phyloP scores from a whole-genome alignment of 1,139 yeast species.

The Geotrichum siamense region DNA sequence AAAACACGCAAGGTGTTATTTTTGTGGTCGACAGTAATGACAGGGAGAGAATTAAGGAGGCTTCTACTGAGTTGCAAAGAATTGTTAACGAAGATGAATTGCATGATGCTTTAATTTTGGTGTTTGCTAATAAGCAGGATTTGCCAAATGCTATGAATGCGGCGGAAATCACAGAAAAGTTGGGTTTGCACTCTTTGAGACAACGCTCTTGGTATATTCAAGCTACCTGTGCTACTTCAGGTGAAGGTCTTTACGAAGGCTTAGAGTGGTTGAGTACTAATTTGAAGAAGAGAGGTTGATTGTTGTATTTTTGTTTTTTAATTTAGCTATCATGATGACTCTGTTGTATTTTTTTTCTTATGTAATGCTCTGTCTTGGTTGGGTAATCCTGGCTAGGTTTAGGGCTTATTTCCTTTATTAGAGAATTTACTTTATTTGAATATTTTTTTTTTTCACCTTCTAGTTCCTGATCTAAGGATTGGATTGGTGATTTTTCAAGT shows the following conservation, averaged over 20 bases:
- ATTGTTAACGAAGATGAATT: constrained; percentile 92
- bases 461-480: neutral
- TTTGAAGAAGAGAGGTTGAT: constrained; percentile 49
- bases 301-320: neutral
- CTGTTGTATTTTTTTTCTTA: constrained; percentile 1
- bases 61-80: constrained; percentile 89
- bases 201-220: constrained; percentile 95
- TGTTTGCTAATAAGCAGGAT: constrained; percentile 78
- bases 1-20: constrained; percentile 89
- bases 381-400: constrained; percentile 2
- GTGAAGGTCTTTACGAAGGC: constrained; percentile 93
- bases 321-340: neutral
- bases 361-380: neutral
- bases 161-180: constrained; percentile 87
- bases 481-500: too few species aligned
- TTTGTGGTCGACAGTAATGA: constrained; percentile 91
- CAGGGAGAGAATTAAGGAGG: constrained; percentile 89
- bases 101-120: constrained; percentile 75
- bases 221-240: constrained; percentile 90
- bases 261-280: constrained; percentile 55
- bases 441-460: neutral
- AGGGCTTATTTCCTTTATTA: neutral
- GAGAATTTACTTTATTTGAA: neutral
- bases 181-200: constrained; percentile 85
- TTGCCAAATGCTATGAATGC: constrained; percentile 95